These are phyloP conservation scores for Haplographium delicatum DNA, from an alignment of 495 filamentous ascomycete species.

Conservation along the genomic window DNA sequence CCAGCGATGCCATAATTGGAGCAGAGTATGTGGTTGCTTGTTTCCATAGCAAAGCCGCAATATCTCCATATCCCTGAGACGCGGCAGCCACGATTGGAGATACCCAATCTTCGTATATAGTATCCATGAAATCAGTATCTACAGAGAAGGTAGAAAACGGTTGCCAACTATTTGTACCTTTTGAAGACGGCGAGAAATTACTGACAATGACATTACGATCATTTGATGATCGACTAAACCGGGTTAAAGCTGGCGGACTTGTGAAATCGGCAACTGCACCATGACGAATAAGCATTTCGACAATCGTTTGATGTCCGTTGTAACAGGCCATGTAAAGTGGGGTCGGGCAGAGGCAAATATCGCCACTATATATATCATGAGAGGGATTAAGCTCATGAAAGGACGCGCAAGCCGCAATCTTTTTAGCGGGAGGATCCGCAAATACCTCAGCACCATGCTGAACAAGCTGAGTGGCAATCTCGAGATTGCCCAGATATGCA, in stretches of 20 bases:
- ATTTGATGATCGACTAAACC: no score
- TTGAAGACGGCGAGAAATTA: no score
- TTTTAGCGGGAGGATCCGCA: background rate
- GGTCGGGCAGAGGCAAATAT: background rate
- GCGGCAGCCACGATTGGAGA: background rate
- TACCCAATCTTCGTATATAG: background rate
- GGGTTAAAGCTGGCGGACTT: background rate
- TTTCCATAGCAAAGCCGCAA: no score
- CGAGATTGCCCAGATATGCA: background rate
- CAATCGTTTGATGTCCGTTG: background rate
- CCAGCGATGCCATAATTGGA: no score
- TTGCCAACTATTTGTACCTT: no score
- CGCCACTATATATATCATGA: no score
- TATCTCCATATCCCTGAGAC: background rate
- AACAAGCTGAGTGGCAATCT: background rate
- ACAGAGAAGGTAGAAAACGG: no score
- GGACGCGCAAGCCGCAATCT: no score
- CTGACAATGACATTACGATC: no score
- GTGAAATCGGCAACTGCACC: background rate
- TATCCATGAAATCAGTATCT: no score
- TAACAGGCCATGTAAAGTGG: conserved; percentile 6
- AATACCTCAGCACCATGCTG: background rate
- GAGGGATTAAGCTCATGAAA: no score
- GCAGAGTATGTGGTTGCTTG: no score
- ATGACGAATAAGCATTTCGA: background rate